phyloP scores from a whole-genome alignment of 129 eudicot genomes.

The Flaveria robusta region DNA sequence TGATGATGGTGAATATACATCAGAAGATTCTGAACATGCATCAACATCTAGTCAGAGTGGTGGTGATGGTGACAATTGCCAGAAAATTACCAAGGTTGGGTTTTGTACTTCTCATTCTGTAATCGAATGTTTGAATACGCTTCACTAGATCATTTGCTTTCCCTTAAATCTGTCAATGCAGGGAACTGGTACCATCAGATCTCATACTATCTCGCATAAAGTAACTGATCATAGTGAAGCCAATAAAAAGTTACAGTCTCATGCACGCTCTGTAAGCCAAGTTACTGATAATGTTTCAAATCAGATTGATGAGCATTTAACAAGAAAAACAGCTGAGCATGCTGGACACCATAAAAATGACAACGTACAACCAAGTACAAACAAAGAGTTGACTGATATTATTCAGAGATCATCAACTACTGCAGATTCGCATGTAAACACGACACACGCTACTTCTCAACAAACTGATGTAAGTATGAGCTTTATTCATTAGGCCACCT shows the following conservation, averaged over 20 bases:
- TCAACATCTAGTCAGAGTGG: slow-evolving; percentile 52
- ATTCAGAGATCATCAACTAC: slow-evolving; percentile 33
- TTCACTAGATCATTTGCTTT: neutral
- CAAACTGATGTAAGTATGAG: slow-evolving; percentile 28
- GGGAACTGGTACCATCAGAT: slow-evolving; percentile 24
- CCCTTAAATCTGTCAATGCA: slow-evolving; percentile 1
- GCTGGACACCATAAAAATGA: slow-evolving; percentile 24
- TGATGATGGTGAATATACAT: slow-evolving; percentile 40
- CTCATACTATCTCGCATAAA: slow-evolving; percentile 27
- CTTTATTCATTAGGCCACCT: neutral
- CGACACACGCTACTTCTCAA: slow-evolving; percentile 10
- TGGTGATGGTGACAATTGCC: slow-evolving; percentile 26
- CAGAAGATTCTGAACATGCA: slow-evolving; percentile 52
- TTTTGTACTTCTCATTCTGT: slow-evolving; percentile 22
- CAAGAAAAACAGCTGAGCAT: slow-evolving; percentile 24
- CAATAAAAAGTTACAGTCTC: slow-evolving; percentile 26
- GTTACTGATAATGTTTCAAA: slow-evolving; percentile 25
- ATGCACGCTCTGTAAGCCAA: slow-evolving; percentile 21
- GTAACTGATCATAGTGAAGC: slow-evolving; percentile 6
- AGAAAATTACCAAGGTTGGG: slow-evolving; percentile 49
- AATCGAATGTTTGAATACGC: slow-evolving; percentile 18
- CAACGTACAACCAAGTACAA: slow-evolving; percentile 6
- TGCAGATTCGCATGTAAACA: slow-evolving; percentile 15
- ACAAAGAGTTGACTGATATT: slow-evolving; percentile 17
- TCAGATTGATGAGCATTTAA: slow-evolving; percentile 13